These are phyloP conservation scores for Amphichorda felina DNA, from an alignment of 2,329 filamentous ascomycete species.

Conservation along the genomic window DNA sequence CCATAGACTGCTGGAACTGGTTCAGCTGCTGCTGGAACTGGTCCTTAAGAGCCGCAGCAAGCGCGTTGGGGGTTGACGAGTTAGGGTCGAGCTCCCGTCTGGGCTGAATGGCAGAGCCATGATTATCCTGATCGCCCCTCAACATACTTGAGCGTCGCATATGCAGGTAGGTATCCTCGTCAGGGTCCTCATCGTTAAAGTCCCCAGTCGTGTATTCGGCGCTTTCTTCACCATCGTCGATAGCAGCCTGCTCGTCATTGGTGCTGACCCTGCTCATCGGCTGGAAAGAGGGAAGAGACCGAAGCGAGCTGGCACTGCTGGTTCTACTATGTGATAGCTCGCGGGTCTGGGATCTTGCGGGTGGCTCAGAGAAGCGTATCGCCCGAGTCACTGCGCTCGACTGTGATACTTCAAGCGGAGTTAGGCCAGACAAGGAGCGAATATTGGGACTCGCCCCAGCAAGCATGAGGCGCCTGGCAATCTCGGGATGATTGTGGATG, in stretches of 20 bases:
- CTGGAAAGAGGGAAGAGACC: slow-evolving; percentile 51
- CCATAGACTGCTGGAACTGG: slow-evolving; percentile 62
- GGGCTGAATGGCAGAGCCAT: slow-evolving; percentile 7
- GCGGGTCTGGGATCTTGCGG: slow-evolving; percentile 56
- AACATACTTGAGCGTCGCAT: slow-evolving; percentile 21
- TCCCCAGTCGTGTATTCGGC: slow-evolving; percentile 33
- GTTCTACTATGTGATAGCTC: slow-evolving; percentile 46
- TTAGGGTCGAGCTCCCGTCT: background rate
- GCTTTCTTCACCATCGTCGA: slow-evolving; percentile 28
- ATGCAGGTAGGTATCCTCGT: slow-evolving; percentile 21
- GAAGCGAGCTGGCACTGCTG: slow-evolving; percentile 55
- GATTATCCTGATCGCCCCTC: slow-evolving; percentile 20
- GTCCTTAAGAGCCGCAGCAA: slow-evolving; percentile 60
- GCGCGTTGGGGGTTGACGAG: slow-evolving; percentile 40
- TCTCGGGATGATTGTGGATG: slow-evolving; percentile 62
- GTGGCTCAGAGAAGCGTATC: slow-evolving; percentile 48
- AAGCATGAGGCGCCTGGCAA: slow-evolving; percentile 63
- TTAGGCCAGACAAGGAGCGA: slow-evolving; percentile 58
- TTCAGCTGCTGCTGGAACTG: slow-evolving; percentile 64
- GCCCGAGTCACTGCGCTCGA: slow-evolving; percentile 52
- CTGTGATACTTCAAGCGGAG: slow-evolving; percentile 58
- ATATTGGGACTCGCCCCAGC: slow-evolving; percentile 61
- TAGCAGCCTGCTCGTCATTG: slow-evolving; percentile 21
- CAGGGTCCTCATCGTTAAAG: slow-evolving; percentile 27
- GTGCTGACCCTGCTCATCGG: slow-evolving; percentile 25